These are phyloP conservation scores for Fusarium euwallaceae DNA, from an alignment of 2,329 filamentous ascomycete species.

Conservation along the genomic window DNA sequence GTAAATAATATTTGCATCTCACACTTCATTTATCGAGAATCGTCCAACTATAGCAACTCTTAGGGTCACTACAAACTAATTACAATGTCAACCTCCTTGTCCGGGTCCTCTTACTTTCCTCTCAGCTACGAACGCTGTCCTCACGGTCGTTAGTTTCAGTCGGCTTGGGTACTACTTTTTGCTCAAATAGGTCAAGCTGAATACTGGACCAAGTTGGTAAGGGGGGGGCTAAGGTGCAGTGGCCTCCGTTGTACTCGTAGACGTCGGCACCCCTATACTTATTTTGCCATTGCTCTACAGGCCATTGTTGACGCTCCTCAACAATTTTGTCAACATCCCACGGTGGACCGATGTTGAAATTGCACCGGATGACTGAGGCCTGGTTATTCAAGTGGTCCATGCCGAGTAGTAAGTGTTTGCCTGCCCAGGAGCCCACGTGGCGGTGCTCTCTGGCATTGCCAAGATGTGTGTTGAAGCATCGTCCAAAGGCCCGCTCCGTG, in stretches of 20 bases:
- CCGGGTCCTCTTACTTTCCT: not conserved
- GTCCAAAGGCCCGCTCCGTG: not conserved
- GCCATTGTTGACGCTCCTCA: not conserved
- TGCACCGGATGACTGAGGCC: not conserved
- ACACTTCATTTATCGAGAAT: not conserved
- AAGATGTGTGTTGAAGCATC: not conserved
- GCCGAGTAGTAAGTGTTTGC: not conserved
- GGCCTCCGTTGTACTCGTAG: not conserved
- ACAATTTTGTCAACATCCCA: not conserved
- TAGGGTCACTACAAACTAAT: not conserved
- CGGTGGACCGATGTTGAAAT: constrained; percentile 1
- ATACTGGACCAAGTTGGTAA: not conserved
- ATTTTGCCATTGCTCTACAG: not conserved
- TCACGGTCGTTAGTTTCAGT: not conserved
- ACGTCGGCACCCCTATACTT: not conserved
- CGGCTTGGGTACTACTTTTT: not conserved
- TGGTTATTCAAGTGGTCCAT: not conserved
- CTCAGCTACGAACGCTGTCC: not conserved
- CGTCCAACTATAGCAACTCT: not conserved
- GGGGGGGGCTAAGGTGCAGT: not conserved
- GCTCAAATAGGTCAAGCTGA: not conserved
- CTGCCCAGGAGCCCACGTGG: not conserved
- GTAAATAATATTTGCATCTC: not conserved
- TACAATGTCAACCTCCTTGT: not conserved
- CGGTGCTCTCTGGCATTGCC: not conserved